These are phyloP conservation scores for Ophiostoma australiae DNA, from an alignment of 2,329 filamentous ascomycete genomes.

Conservation along the genomic window DNA sequence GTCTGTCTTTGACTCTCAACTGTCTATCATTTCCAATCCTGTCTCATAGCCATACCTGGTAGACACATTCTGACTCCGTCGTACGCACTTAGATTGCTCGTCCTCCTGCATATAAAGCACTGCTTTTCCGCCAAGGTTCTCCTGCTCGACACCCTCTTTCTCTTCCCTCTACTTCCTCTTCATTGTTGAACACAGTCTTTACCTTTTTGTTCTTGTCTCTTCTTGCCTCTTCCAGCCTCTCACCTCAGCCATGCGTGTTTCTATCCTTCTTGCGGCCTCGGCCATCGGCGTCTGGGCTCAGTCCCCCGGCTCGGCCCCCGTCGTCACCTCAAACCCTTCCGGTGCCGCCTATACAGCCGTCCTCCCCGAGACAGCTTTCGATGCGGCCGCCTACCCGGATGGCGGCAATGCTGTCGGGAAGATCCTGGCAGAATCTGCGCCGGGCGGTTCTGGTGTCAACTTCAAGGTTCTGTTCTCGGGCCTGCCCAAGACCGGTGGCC, in stretches of 20 bases:
- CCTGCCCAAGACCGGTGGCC: constrained; percentile 34
- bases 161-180: neutral
- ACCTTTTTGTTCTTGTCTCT: neutral
- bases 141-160: neutral
- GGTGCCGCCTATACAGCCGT: constrained; percentile 51
- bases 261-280: constrained; percentile 16
- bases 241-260: constrained; percentile 23
- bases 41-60: neutral
- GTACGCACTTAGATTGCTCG: neutral
- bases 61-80: neutral
- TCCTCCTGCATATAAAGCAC: neutral
- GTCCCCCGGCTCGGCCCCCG: constrained; percentile 20
- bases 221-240: neutral
- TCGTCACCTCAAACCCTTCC: constrained; percentile 51
- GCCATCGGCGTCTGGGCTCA: constrained; percentile 19
- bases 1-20: neutral
- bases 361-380: constrained; percentile 51
- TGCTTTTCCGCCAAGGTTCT: neutral
- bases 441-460: constrained; percentile 33
- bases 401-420: constrained; percentile 48
- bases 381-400: constrained; percentile 42
- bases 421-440: constrained; percentile 31
- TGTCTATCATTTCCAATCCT: neutral
- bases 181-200: neutral
- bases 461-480: constrained; percentile 34